Evolutionary conservation across 2,329 filamentous ascomycete species (phyloP), one percentile per base, ranked within the genome.

Genomic region (Fusarium tuaranense): DNA sequence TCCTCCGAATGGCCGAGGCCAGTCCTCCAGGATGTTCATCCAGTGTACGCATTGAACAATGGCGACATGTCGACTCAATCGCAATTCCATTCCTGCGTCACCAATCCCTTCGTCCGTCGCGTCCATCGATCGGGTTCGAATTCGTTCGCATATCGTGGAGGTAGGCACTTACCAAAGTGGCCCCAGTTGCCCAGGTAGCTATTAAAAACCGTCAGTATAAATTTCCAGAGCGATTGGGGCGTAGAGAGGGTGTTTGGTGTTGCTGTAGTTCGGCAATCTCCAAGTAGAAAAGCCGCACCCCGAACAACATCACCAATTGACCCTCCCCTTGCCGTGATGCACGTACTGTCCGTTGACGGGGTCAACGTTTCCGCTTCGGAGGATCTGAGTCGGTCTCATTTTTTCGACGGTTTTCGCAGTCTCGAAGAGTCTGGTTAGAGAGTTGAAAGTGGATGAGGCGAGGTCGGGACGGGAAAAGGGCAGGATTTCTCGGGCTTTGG

Each of bases 131-230:
- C 64, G 34, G 67, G 48, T 18, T 64, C 53, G 62, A 57, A 69
- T 72, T 74, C 75, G 73, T 69, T 75, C 68, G 72, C 60, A 66
- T 67, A 46, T 74, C 64, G 62, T 48, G 16, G 41, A 34, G 71
- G 63, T 61, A 68, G 51, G 76, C 77, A 90, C 91, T 87, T 90
- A 95, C 93, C 93, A 76, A 95, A 86, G 80, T 87, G 86, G 80
- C 94, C 94, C 93, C 93, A 96, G 83, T 85, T 85, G 78, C 94
- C 94, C 69, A 95, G 86, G 84, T 87, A 95, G 83, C 94, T 95
- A 73, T 22, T 71, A 70, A 65, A 55, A 13, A 8, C 48, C 51
- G 71, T 83, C 73, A 83, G 82, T 71, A 68, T 59, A 51, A 8
- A 20, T 13, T 59, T 69, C 48, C 30, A 38, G 12, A 30, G 61